Evolutionary conservation across 371 early-diverging fungal species (phyloP), one percentile per base, ranked within the genome.

Genomic region (Mortierella sp.): DNA sequence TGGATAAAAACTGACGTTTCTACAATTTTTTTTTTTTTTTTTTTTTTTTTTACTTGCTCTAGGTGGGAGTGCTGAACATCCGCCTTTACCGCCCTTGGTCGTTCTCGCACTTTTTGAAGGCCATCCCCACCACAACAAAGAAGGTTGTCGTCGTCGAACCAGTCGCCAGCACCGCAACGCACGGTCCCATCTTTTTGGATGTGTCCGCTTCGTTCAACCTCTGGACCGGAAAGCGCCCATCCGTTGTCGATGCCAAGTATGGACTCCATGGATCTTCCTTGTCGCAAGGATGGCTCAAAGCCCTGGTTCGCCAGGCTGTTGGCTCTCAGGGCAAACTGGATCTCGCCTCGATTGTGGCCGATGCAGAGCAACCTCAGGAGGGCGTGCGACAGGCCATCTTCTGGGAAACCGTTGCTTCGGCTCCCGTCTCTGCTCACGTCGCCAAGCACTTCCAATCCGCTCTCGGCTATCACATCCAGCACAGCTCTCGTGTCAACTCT

Each of bases 31-130:
- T 56, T 53, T 23, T 12, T n/a, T n/a, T 39, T n/a, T 26, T 54
- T 42, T 24, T 31, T 8, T 27, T 60, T 10, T 7, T 7, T 10
- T 34, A 10, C 4, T 34, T 4, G 34, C 34, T 34, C 34, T 34
- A 74, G 31, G 84, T 89, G 30, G 95, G 95, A 54, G 82, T 93
- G 26, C 80, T 96, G 58, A 85, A 83, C 48, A 87, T 93, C 38
- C 91, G 94, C 61, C 81, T 89, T 13, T 87, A 88, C 78, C 87
- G 95, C 43, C 95, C 96, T 13, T 95, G 94, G 95, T 88, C 87
- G 14, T 89, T 88, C 54, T 67, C 82, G 23, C 86, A 89, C 61
- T 89, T 96, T 63, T 68, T 90, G 34, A 83, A 79, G 54, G 83
- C 82, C 13, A 61, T 95, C 18, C 95, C 95, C 13, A 55, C 79